Conservation (phyloP, 371 early-diverging fungal species). For the Syncephalis fuscata region DNA sequence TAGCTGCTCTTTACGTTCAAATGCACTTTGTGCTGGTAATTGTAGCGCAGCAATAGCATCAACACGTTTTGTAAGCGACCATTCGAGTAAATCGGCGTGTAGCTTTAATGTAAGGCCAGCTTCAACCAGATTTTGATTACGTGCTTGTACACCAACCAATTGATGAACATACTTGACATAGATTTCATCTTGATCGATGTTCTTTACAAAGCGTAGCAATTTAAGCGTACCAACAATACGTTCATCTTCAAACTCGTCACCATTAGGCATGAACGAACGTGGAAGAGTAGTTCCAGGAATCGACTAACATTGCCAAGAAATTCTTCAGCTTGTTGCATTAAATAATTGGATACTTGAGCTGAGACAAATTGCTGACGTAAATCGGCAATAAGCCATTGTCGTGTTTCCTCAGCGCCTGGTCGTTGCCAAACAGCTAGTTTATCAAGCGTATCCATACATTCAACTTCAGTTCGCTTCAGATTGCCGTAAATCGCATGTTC, state of each 20-base stretch:
- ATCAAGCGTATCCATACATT: slow-evolving; percentile 41
- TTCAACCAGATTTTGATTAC: slow-evolving; percentile 40
- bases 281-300: slow-evolving; percentile 32
- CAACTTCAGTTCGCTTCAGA: slow-evolving; percentile 30
- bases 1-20: slow-evolving; percentile 45
- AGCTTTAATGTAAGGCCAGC: slow-evolving; percentile 49
- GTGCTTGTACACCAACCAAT: slow-evolving; percentile 37
- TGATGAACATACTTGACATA: slow-evolving; percentile 58
- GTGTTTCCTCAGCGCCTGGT: slow-evolving; percentile 25
- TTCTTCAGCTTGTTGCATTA: slow-evolving; percentile 1
- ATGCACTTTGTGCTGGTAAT: slow-evolving; percentile 29
- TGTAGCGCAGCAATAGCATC: slow-evolving; percentile 30
- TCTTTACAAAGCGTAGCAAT: slow-evolving; percentile 41
- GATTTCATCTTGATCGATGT: slow-evolving; percentile 39
- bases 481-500: slow-evolving; percentile 31
- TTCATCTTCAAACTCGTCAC: slow-evolving; percentile 44
- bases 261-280: slow-evolving; percentile 40
- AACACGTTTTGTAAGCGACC: slow-evolving; percentile 29
- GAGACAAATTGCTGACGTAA: too few species aligned
- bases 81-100: slow-evolving; percentile 47
- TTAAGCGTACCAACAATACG: slow-evolving; percentile 38
- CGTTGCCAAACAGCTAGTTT: slow-evolving; percentile 34
- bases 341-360: too few species aligned
- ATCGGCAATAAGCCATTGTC: slow-evolving; percentile 6
- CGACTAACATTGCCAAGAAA: slow-evolving; percentile 30